These are phyloP conservation scores for Mycena rebaudengoi DNA, from an alignment of 768 basidiomycete species.

Conservation along the genomic window DNA sequence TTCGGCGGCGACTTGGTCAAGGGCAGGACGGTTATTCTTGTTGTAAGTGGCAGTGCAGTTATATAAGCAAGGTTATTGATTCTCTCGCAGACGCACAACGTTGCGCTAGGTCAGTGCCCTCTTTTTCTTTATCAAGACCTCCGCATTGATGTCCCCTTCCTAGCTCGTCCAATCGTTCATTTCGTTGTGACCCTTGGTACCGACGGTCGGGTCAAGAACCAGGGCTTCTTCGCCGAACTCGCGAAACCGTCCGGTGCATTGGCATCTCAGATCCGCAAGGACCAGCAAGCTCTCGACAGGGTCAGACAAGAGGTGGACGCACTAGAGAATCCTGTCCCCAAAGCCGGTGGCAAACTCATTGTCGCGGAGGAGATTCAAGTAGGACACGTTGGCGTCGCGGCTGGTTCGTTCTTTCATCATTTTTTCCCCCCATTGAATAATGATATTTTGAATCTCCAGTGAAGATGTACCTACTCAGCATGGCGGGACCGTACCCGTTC, in stretches of 20 bases:
- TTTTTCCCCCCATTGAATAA: neutral
- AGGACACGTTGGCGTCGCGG: constrained; percentile 61
- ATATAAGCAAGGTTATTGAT: neutral
- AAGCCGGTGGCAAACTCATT: constrained; percentile 63
- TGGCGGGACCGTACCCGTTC: constrained; percentile 25
- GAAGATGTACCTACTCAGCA: constrained; percentile 28
- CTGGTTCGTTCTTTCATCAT: neutral
- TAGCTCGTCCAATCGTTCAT: constrained; percentile 48
- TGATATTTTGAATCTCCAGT: constrained; percentile 39
- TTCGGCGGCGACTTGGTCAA: constrained; percentile 51
- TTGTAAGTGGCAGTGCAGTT: constrained; percentile 50
- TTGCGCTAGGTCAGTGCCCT: too few species aligned
- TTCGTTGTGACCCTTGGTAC: constrained; percentile 53
- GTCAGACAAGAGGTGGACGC: constrained; percentile 31
- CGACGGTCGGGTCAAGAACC: constrained; percentile 52
- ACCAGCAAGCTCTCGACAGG: constrained; percentile 24
- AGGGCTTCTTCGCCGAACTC: constrained; percentile 52
- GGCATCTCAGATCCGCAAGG: constrained; percentile 50
- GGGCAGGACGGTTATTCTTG: constrained; percentile 49
- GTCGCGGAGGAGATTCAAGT: constrained; percentile 68
- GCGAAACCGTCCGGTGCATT: constrained; percentile 45
- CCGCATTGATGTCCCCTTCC: too few species aligned
- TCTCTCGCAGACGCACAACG: constrained; percentile 53
- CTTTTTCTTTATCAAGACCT: too few species aligned
- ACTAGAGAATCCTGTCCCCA: constrained; percentile 28